These are phyloP conservation scores for Warburgia ugandensis DNA, from an alignment of 164 flowering plant species.

Conservation along the genomic window DNA sequence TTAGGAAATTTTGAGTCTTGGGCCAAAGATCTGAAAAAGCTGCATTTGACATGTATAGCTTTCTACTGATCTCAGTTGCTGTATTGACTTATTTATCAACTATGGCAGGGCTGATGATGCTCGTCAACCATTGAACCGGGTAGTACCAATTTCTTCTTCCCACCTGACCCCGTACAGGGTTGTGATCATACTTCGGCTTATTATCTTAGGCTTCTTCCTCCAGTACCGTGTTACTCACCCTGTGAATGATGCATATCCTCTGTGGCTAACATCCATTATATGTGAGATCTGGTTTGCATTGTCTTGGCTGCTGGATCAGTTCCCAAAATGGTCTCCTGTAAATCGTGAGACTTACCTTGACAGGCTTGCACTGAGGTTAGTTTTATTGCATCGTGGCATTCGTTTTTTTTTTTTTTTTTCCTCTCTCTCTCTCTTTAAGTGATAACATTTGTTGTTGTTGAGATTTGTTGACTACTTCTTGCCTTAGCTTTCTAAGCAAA, in stretches of 20 bases:
- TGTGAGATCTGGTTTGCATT: conserved; percentile 99
- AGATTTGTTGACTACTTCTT: no score
- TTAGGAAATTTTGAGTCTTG: no score
- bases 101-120: conserved; percentile 86
- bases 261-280: conserved; percentile 88
- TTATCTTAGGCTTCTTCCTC: conserved; percentile 83
- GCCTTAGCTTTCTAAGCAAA: no score
- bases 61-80: no score
- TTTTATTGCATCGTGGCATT: conserved; percentile 8
- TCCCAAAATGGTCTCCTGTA: conserved; percentile 95
- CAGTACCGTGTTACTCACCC: conserved; percentile 92
- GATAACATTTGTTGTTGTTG: neutral
- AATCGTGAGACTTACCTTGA: conserved; percentile 96
- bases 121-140: conserved; percentile 80
- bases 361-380: conserved; percentile 87
- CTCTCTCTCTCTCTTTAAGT: neutral
- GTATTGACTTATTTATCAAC: no score
- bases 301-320: conserved; percentile 98
- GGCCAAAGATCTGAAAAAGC: no score
- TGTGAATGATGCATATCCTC: conserved; percentile 77
- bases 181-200: conserved; percentile 85
- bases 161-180: conserved; percentile 91
- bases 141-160: conserved; percentile 77
- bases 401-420: neutral
- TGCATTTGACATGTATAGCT: no score